Evolutionary conservation across 1,139 yeast species (phyloP).

Genomic region (Kodamaea plutei): DNA sequence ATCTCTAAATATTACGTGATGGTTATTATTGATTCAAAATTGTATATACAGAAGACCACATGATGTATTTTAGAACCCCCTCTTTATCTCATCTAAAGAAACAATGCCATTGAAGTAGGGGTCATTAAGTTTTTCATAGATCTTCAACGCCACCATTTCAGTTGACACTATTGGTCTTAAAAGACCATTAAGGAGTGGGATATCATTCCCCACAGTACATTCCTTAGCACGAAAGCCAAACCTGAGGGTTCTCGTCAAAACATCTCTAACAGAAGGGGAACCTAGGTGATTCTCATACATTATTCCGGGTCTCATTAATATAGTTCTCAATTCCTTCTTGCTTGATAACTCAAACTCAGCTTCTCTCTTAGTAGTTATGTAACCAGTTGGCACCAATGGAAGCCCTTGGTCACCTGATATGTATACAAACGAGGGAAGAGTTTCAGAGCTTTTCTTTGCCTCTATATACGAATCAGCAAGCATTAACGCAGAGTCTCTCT

Average conservation of each 20-base stretch:
- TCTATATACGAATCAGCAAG: slow-evolving; percentile 55
- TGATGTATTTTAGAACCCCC: too few species aligned
- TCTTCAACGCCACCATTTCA: slow-evolving; percentile 60
- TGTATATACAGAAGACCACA: too few species aligned
- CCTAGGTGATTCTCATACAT: slow-evolving; percentile 51
- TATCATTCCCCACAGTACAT: slow-evolving; percentile 24
- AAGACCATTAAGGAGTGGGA: slow-evolving; percentile 37
- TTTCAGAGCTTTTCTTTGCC: slow-evolving; percentile 10
- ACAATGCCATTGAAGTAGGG: slow-evolving; percentile 53
- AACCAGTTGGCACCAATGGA: slow-evolving; percentile 65
- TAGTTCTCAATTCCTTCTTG: slow-evolving; percentile 47
- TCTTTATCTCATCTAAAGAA: slow-evolving; percentile 53
- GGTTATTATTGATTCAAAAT: too few species aligned
- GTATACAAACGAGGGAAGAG: slow-evolving; percentile 57
- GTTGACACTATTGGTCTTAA: slow-evolving; percentile 67
- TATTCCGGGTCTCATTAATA: slow-evolving; percentile 75
- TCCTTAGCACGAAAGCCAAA: slow-evolving; percentile 43
- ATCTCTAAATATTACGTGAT: too few species aligned
- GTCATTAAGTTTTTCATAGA: slow-evolving; percentile 53
- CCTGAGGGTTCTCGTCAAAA: slow-evolving; percentile 25
- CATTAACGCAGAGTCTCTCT: slow-evolving; percentile 64
- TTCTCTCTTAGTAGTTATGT: slow-evolving; percentile 68
- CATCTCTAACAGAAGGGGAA: slow-evolving; percentile 24
- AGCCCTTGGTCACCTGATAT: slow-evolving; percentile 75
- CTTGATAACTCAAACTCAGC: slow-evolving; percentile 61